Evolutionary conservation across 2,329 filamentous ascomycete genomes (phyloP).

Genomic region (Verruconis gallopava): DNA sequence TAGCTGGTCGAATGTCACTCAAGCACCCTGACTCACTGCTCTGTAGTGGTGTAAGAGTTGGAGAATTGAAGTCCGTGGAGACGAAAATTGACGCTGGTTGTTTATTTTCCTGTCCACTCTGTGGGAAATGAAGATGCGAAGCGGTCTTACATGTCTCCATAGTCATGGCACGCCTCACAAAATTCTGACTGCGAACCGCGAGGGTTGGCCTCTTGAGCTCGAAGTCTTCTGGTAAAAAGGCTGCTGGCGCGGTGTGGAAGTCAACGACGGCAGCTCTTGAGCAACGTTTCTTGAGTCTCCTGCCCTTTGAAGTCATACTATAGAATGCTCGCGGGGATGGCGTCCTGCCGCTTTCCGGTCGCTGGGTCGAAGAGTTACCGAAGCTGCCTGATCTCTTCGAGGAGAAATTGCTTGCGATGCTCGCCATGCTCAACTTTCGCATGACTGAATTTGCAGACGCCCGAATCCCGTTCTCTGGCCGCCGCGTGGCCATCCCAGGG

Average conservation of each 20-base stretch:
- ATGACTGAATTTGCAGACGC: constrained; percentile 78
- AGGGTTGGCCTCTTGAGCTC: constrained; percentile 20
- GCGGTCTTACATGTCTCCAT: background rate
- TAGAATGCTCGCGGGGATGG: constrained; percentile 3
- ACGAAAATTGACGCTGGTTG: background rate
- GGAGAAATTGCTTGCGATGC: constrained; percentile 60
- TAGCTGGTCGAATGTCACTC: background rate
- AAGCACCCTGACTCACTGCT: background rate
- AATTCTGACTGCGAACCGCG: background rate
- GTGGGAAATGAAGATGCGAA: background rate
- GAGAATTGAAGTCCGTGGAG: background rate
- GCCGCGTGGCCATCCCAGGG: constrained; percentile 61
- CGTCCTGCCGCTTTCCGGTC: constrained; percentile 18
- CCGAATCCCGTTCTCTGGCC: constrained; percentile 58
- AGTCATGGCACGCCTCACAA: background rate
- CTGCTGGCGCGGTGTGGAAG: constrained; percentile 34
- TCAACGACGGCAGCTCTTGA: constrained; percentile 23
- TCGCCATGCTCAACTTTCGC: constrained; percentile 73
- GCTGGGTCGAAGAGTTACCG: constrained; percentile 27
- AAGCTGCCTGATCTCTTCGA: constrained; percentile 51
- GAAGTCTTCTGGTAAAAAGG: constrained; percentile 36
- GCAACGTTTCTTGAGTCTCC: background rate
- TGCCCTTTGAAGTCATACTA: background rate
- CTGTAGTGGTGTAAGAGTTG: background rate
- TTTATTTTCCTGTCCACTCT: background rate